Evolutionary conservation across 1,139 yeast genomes (phyloP).

Genomic region (Geotrichum restrictum): DNA sequence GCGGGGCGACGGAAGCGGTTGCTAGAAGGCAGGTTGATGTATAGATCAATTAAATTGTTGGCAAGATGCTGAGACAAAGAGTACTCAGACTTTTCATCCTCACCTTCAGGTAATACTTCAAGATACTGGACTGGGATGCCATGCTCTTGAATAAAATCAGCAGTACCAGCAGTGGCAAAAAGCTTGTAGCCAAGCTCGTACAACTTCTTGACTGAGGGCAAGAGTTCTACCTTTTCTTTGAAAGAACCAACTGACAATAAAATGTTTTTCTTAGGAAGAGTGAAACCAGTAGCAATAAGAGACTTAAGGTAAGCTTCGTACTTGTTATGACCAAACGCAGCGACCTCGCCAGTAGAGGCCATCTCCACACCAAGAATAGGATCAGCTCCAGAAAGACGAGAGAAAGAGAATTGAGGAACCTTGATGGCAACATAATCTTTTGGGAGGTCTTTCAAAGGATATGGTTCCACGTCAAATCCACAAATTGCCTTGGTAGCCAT

Average conservation of each 20-base stretch:
- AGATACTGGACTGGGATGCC: slow-evolving; percentile 90
- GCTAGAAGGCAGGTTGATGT: slow-evolving; percentile 93
- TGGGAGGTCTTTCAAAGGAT: slow-evolving; percentile 84
- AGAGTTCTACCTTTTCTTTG: slow-evolving; percentile 89
- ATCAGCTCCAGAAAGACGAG: slow-evolving; percentile 97
- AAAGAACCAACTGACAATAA: slow-evolving; percentile 91
- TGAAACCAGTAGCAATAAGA: slow-evolving; percentile 90
- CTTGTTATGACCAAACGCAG: slow-evolving; percentile 92
- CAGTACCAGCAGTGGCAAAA: slow-evolving; percentile 98
- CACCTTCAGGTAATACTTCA: slow-evolving; percentile 64
- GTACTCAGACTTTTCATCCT: slow-evolving; percentile 78
- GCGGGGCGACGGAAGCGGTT: slow-evolving; percentile 99
- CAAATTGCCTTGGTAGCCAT: slow-evolving; percentile 95
- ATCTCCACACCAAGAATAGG: slow-evolving; percentile 98
- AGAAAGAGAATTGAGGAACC: slow-evolving; percentile 97
- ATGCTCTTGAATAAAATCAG: slow-evolving; percentile 95
- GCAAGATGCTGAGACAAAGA: slow-evolving; percentile 95
- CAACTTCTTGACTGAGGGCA: slow-evolving; percentile 81
- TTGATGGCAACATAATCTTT: slow-evolving; percentile 94
- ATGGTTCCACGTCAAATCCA: slow-evolving; percentile 83
- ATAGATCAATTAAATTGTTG: slow-evolving; percentile 90
- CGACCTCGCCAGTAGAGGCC: slow-evolving; percentile 99
- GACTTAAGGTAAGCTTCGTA: slow-evolving; percentile 97
- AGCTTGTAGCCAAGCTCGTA: slow-evolving; percentile 81
- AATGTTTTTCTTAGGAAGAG: slow-evolving; percentile 90